Base-by-base conservation (phyloP, 441 rosid genomes). In the Omphalea diandra region DNA sequence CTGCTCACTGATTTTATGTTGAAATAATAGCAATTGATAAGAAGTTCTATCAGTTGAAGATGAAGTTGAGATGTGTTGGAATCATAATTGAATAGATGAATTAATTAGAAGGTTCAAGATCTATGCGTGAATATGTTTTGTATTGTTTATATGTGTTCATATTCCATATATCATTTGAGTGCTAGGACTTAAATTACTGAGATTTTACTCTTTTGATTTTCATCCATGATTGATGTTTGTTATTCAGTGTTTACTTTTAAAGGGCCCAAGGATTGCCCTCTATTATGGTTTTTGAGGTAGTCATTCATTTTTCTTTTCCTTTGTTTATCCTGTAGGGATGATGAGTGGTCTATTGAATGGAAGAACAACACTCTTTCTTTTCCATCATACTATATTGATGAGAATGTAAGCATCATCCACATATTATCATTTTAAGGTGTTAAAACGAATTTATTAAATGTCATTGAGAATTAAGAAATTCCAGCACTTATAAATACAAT, bases 341-440 rank as follows among this genome's bases (percentile, higher is more conserved):
- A 90, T 60, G 98, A 89, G 72, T 93, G 96, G 93, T 82, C 77
- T 72, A 35, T 83, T 68, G 98, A 89, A 66, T 97, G 83, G 77
- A 89, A 81, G 76, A 84, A 84, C 83, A 90, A 87, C 63, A 70
- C 83, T 15, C 80, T 86, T 58, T 86, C 99, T 60, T 89, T 90
- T 77, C 99, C 95, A 27, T 93, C 98, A 64, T 90, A 89, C 81
- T 93, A 95, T 68, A 95, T 93, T 75, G 94, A 95, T 72, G 99
- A 93, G 87, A 83, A 95, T 90, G 99, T 95, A 90, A 85, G 76
- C 68, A 66, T 75, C 75, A 73, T 70, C 67, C 43, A 53, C 29
- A n/a, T 72, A n/a, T 64, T 43, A 41, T 75, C 29, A 47, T 35
- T 73, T 74, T 24, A 46, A 32, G 60, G 65, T 71, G 74, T 63